Conservation (phyloP, 2,329 filamentous ascomycete genomes). For the Waltergamsia citrina region DNA sequence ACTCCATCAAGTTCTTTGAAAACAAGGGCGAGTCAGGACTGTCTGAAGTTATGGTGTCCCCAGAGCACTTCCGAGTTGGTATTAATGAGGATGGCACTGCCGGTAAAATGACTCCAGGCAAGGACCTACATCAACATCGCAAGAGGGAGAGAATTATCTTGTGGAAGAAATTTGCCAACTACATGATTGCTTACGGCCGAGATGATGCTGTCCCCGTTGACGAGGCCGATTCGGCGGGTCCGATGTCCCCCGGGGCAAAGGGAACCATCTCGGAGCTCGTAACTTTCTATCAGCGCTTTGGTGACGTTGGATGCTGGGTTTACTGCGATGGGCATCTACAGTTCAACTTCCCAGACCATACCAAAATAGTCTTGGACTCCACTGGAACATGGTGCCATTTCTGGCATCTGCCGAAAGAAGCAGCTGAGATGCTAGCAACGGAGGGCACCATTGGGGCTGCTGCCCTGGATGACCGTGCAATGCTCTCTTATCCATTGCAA, state of each 20-base stretch:
- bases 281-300: slow-evolving; percentile 73
- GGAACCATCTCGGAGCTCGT: slow-evolving; percentile 47
- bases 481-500: slow-evolving; percentile 63
- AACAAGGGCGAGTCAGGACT: slow-evolving; percentile 58
- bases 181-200: slow-evolving; percentile 64
- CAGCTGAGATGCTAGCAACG: slow-evolving; percentile 53
- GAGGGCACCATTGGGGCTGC: slow-evolving; percentile 60
- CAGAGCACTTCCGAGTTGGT: slow-evolving; percentile 48
- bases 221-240: slow-evolving; percentile 29
- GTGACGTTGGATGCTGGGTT: slow-evolving; percentile 73
- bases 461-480: slow-evolving; percentile 61
- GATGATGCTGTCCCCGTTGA: slow-evolving; percentile 51
- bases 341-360: slow-evolving; percentile 86
- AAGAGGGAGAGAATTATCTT: slow-evolving; percentile 57
- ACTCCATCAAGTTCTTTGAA: slow-evolving; percentile 62
- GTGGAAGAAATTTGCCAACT: slow-evolving; percentile 68
- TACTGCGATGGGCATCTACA: slow-evolving; percentile 71
- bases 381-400: slow-evolving; percentile 71
- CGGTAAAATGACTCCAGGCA: slow-evolving; percentile 52
- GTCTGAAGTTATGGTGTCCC: slow-evolving; percentile 52
- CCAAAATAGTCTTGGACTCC: slow-evolving; percentile 70
- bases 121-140: slow-evolving; percentile 54
- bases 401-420: slow-evolving; percentile 65
- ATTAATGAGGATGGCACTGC: slow-evolving; percentile 48
- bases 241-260: slow-evolving; percentile 26